Base-by-base conservation (phyloP, 768 basidiomycete species). In the Amanita inopinata region DNA sequence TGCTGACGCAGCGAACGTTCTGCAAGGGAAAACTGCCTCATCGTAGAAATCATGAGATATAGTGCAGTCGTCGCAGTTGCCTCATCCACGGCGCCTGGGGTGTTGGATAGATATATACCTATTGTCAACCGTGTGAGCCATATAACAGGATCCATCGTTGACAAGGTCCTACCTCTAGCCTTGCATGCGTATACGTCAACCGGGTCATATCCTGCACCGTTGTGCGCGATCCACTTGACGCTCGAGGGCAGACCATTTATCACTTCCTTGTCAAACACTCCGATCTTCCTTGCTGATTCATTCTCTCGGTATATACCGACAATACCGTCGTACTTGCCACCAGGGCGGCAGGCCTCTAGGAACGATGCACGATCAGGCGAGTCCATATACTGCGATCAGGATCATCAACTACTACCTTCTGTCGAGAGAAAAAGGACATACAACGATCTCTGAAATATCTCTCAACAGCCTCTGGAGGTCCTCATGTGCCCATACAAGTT, bases 171-270 rank as follows among this genome's bases (percentile, higher is more conserved):
- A 83, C 87, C 85, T 59, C 71, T 72, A 7, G 69, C 74, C 54
- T 76, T 84, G 59, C 82, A 83, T 3, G 81, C 82, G 5, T 62
- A 59, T 11, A 91, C 76, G 54, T 92, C 83, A 49, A 94, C 82
- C 47, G 81, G 78, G 57, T 96, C 90, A 57, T 96, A 96, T 0
- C 92, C 90, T 0, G 92, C 90, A 8, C 91, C 92, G 45, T 92
- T 92, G 59, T 91, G 90, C 1, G 82, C 86, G 56, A 94, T 88
- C 81, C 84, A 91, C 54, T 80, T 80, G 48, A 93, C 71, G 14
- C 67, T 69, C 1, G 68, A 47, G 1, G 88, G 80, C 7, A 96
- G 66, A 0, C 71, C 75, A 37, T 68, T 60, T 49, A 96, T 69
- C 49, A 94, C 67, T 48, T 83, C 83, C 57, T 76, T 74, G 59